Percentiles rank a stretch among this genome's conserved stretches.
phyloP scores from a whole-genome alignment of 2,329 filamentous ascomycete genomes.

The Trichoderma sp. region DNA sequence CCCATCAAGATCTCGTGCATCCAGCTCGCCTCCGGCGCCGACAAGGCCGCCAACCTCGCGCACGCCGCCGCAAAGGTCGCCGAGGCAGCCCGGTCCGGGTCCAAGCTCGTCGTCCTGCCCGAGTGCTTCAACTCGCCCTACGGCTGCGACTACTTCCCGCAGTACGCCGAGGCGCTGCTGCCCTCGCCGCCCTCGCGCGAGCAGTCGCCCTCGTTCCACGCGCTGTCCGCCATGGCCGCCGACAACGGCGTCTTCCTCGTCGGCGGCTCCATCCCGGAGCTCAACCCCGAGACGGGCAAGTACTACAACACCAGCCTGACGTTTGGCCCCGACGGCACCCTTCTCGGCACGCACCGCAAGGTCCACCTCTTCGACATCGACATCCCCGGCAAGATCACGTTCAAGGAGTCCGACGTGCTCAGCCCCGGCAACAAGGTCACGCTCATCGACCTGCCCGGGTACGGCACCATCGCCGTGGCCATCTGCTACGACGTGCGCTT shows the following conservation, averaged over 20 bases:
- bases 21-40: slow-evolving; percentile 77
- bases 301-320: slow-evolving; percentile 91
- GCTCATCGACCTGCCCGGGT: slow-evolving; percentile 81
- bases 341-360: slow-evolving; percentile 89
- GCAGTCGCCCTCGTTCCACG: slow-evolving; percentile 82
- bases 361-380: slow-evolving; percentile 97
- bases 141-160: slow-evolving; percentile 84
- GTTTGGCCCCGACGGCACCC: slow-evolving; percentile 75
- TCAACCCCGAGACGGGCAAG: slow-evolving; percentile 57
- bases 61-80: slow-evolving; percentile 81
- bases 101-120: slow-evolving; percentile 85
- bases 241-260: slow-evolving; percentile 81
- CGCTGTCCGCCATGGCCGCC: slow-evolving; percentile 75
- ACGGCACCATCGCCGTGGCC: slow-evolving; percentile 82
- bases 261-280: slow-evolving; percentile 90
- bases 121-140: slow-evolving; percentile 99
- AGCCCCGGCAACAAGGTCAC: slow-evolving; percentile 84
- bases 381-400: slow-evolving; percentile 91
- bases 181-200: slow-evolving; percentile 71
- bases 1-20: slow-evolving; percentile 79
- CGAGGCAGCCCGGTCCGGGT: slow-evolving; percentile 74
- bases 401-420: slow-evolving; percentile 87
- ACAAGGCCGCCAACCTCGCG: slow-evolving; percentile 82
- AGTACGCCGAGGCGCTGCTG: slow-evolving; percentile 84
- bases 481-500: slow-evolving; percentile 99